Percentiles rank a stretch among this genome's conserved stretches.
phyloP scores from a whole-genome alignment of 2,329 filamentous ascomycete species.

The Metarhizium humberi region DNA sequence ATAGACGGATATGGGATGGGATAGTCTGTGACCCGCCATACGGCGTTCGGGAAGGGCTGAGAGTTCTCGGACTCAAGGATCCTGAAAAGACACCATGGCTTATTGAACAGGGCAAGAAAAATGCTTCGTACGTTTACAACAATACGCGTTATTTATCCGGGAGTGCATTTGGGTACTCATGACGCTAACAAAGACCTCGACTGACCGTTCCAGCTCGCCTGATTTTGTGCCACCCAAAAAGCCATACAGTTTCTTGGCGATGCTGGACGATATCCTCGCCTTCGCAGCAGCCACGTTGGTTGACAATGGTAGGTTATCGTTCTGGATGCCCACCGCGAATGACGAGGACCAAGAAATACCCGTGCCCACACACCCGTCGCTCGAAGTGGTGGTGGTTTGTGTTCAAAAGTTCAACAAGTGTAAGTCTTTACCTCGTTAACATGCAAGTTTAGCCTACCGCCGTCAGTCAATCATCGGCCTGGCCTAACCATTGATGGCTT shows the following conservation, averaged over 20 bases:
- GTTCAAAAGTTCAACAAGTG: constrained; percentile 87
- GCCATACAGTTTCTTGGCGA: constrained; percentile 83
- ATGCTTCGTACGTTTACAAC: constrained; percentile 51
- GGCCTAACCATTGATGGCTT: neutral
- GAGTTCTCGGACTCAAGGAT: constrained; percentile 73
- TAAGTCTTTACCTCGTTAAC: constrained; percentile 25
- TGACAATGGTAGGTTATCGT: constrained; percentile 68
- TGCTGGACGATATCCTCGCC: constrained; percentile 81
- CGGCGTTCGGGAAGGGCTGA: constrained; percentile 83
- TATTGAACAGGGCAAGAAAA: constrained; percentile 58
- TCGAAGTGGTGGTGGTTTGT: constrained; percentile 68
- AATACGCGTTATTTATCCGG: neutral
- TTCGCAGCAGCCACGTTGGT: constrained; percentile 74
- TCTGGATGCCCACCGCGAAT: constrained; percentile 96
- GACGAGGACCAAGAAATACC: constrained; percentile 67
- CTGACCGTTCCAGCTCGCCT: constrained; percentile 27
- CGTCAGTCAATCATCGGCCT: neutral
- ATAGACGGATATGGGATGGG: constrained; percentile 63
- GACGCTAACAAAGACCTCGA: neutral
- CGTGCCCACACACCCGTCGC: constrained; percentile 65
- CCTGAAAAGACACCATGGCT: constrained; percentile 49
- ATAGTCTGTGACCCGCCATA: constrained; percentile 96
- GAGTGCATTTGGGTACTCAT: neutral
- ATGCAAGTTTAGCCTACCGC: neutral
- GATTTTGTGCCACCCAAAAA: constrained; percentile 80